Percentiles rank a stretch among this genome's conserved stretches.
These are phyloP conservation scores for Durio zibethinus DNA, from an alignment of 345 rosid genomes.

Conservation along the genomic window DNA sequence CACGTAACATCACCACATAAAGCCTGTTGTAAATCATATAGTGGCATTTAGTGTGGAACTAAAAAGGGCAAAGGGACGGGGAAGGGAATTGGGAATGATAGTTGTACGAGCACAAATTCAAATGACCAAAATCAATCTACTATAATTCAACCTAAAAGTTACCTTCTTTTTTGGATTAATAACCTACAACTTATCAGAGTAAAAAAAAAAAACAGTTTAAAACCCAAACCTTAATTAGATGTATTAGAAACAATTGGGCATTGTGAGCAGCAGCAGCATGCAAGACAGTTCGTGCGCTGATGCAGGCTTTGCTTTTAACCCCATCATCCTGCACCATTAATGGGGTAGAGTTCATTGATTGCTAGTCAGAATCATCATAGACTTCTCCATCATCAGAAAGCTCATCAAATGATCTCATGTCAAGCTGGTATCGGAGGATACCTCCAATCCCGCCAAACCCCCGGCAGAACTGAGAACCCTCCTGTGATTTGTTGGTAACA, in stretches of 20 bases:
- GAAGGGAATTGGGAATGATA: neutral
- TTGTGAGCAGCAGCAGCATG: slow-evolving; percentile 15
- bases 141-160: neutral
- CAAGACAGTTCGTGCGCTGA: slow-evolving; percentile 26
- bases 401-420: slow-evolving; percentile 56
- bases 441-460: slow-evolving; percentile 80
- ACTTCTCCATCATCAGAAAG: slow-evolving; percentile 41
- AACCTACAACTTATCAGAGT: neutral
- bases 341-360: slow-evolving; percentile 47
- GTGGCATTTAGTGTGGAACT: neutral
- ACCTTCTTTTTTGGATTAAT: neutral
- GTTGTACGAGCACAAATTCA: neutral
- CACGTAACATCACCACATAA: neutral
- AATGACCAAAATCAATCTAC: neutral
- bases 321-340: slow-evolving; percentile 47
- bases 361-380: slow-evolving; percentile 66
- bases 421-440: slow-evolving; percentile 61
- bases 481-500: slow-evolving; percentile 69
- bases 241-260: neutral
- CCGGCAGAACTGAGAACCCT: slow-evolving; percentile 72
- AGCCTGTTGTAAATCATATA: neutral
- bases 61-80: neutral
- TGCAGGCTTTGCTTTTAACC: slow-evolving; percentile 34
- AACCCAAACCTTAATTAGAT: slow-evolving; percentile 7
- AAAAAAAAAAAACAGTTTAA: neutral